Percentiles rank a stretch among this genome's conserved stretches.
Conservation (phyloP, 495 filamentous ascomycete species). For the Aspergillus diversus region DNA sequence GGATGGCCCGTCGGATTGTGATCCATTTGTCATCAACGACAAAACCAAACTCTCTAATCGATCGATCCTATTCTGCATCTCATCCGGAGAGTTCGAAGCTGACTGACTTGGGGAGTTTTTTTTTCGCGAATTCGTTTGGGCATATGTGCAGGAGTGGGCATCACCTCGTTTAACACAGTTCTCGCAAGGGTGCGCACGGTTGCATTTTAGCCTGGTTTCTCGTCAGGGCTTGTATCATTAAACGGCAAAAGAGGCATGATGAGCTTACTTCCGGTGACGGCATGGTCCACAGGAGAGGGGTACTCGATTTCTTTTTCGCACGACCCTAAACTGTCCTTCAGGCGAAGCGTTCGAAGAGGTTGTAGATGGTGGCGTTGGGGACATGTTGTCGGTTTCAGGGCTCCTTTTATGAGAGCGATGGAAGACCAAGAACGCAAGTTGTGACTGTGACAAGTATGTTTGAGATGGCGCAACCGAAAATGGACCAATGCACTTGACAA, state of each 20-base stretch:
- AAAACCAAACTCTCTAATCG: constrained; percentile 92
- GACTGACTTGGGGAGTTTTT: constrained; percentile 67
- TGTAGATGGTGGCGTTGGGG: constrained; percentile 90
- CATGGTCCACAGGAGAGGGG: constrained; percentile 95
- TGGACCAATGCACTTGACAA: no score
- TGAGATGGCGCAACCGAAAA: neutral
- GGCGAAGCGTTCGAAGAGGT: constrained; percentile 82
- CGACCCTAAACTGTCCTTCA: constrained; percentile 83
- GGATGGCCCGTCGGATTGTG: constrained; percentile 63
- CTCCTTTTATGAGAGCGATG: neutral
- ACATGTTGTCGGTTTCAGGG: constrained; percentile 54
- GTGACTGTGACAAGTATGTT: constrained; percentile 1
- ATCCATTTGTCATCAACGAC: constrained; percentile 92
- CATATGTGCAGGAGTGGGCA: constrained; percentile 85
- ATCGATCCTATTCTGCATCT: constrained; percentile 99
- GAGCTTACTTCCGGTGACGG: constrained; percentile 86
- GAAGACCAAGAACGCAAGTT: neutral
- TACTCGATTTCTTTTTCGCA: constrained; percentile 92
- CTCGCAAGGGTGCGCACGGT: constrained; percentile 88
- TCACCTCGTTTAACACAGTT: constrained; percentile 93
- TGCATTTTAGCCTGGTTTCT: constrained; percentile 79
- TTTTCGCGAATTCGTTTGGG: constrained; percentile 73
- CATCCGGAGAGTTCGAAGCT: constrained; percentile 72
- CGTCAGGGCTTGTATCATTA: constrained; percentile 35
- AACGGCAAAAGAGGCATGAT: constrained; percentile 24